phyloP scores from a whole-genome alignment of 2,329 filamentous ascomycete species.

The Gyromitra esculenta region DNA sequence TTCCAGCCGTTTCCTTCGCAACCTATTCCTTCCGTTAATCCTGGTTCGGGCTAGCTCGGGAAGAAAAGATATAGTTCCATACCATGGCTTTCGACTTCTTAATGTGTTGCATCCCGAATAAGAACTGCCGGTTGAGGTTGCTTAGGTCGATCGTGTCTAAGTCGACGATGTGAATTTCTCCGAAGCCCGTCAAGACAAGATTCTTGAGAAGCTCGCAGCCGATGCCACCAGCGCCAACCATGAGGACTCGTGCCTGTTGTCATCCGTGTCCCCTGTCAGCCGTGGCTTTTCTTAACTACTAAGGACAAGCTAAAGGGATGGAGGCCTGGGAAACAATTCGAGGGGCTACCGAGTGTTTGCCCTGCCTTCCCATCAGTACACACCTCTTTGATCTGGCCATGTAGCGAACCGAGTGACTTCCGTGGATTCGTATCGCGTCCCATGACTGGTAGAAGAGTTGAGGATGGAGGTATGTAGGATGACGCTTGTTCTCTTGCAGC shows the following conservation, averaged over 20 bases:
- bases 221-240: conserved; percentile 96
- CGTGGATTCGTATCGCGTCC: conserved; percentile 62
- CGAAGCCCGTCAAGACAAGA: conserved; percentile 88
- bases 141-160: conserved; percentile 98
- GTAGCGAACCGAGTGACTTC: conserved; percentile 62
- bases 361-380: background rate
- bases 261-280: conserved; percentile 23
- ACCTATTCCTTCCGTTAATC: conserved; percentile 67
- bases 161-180: conserved; percentile 92
- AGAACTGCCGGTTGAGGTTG: conserved; percentile 96
- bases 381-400: conserved; percentile 62
- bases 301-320: background rate
- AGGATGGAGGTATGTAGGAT: background rate
- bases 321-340: conserved; percentile 25
- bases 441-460: conserved; percentile 58
- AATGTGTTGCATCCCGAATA: conserved; percentile 96
- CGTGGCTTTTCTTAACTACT: background rate
- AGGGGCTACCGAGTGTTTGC: background rate
- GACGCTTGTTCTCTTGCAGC: conserved; percentile 7
- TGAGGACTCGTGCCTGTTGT: conserved; percentile 80
- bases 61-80: conserved; percentile 58
- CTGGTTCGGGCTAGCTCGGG: conserved; percentile 52
- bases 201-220: conserved; percentile 98
- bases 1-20: conserved; percentile 87
- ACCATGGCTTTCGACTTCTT: conserved; percentile 96